Conservation (phyloP, 768 basidiomycete species). For the Boletellus sp. region DNA sequence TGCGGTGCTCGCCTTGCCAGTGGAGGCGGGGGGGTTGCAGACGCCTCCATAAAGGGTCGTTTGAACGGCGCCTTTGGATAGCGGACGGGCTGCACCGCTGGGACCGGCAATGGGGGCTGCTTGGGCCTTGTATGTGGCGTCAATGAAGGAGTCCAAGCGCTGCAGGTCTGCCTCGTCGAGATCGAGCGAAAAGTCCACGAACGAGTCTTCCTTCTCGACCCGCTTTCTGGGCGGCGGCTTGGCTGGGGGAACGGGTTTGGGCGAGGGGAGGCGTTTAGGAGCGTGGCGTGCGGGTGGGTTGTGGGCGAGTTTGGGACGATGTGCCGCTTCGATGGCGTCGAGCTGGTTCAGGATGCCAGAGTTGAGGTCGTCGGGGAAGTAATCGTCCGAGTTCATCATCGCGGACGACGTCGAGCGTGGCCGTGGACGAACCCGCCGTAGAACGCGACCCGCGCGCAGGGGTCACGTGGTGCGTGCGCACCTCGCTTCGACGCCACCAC, state of each 20-base stretch:
- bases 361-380: slow-evolving; percentile 67
- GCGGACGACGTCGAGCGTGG: slow-evolving; percentile 2
- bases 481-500: neutral
- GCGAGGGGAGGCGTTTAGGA: slow-evolving; percentile 12
- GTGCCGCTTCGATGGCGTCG: slow-evolving; percentile 67
- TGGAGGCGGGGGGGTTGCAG: slow-evolving; percentile 33
- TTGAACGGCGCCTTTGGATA: slow-evolving; percentile 46
- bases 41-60: slow-evolving; percentile 68
- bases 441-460: neutral
- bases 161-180: slow-evolving; percentile 53
- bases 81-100: slow-evolving; percentile 21
- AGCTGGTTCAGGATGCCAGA: slow-evolving; percentile 56
- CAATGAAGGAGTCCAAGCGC: slow-evolving; percentile 50
- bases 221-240: slow-evolving; percentile 12
- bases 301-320: slow-evolving; percentile 25
- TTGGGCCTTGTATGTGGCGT: slow-evolving; percentile 43
- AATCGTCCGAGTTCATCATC: slow-evolving; percentile 74
- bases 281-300: neutral
- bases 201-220: slow-evolving; percentile 40
- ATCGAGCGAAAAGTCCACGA: slow-evolving; percentile 54
- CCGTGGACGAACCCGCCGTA: neutral
- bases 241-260: slow-evolving; percentile 11
- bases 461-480: neutral
- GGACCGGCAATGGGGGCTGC: slow-evolving; percentile 41
- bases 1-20: slow-evolving; percentile 25